phyloP scores from a whole-genome alignment of 2,329 filamentous ascomycete species.

The Hawksworthiomyces lignivorus region DNA sequence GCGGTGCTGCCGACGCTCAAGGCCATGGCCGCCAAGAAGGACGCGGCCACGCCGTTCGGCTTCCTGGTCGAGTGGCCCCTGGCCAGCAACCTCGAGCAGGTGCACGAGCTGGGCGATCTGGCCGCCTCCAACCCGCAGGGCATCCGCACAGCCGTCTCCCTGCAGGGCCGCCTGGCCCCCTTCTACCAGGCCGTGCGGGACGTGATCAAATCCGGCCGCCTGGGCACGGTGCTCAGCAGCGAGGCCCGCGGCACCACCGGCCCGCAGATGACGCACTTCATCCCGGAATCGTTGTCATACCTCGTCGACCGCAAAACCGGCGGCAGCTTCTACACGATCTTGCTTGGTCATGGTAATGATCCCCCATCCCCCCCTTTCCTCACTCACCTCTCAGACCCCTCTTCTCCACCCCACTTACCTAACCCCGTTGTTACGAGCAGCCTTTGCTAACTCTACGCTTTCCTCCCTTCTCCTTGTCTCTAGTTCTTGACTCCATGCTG shows the following conservation, averaged over 20 bases:
- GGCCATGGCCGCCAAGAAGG: slow-evolving; percentile 36
- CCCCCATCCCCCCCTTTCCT: too few species aligned
- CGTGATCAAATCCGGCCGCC: slow-evolving; percentile 33
- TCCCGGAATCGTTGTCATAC: slow-evolving; percentile 34
- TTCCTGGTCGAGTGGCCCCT: slow-evolving; percentile 52
- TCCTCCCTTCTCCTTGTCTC: neutral
- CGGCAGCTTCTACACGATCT: slow-evolving; percentile 35
- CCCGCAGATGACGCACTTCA: slow-evolving; percentile 23
- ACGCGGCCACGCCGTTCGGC: slow-evolving; percentile 18
- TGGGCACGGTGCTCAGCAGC: slow-evolving; percentile 47
- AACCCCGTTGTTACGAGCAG: too few species aligned
- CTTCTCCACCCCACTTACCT: too few species aligned
- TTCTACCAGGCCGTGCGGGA: slow-evolving; percentile 34
- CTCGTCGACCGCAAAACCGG: slow-evolving; percentile 40
- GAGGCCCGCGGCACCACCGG: slow-evolving; percentile 34
- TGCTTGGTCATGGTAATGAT: slow-evolving; percentile 35
- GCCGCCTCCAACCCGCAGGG: slow-evolving; percentile 22
- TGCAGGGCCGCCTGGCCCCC: slow-evolving; percentile 43
- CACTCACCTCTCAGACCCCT: too few species aligned
- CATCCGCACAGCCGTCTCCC: slow-evolving; percentile 36
- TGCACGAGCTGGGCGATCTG: slow-evolving; percentile 28
- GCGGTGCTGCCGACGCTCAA: slow-evolving; percentile 38
- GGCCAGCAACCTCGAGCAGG: slow-evolving; percentile 33
- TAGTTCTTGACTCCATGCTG: slow-evolving; percentile 37
- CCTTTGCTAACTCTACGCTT: slow-evolving; percentile 13